These are phyloP conservation scores for Dryas drummondii DNA, from an alignment of 306 rosid genomes.

Conservation along the genomic window DNA sequence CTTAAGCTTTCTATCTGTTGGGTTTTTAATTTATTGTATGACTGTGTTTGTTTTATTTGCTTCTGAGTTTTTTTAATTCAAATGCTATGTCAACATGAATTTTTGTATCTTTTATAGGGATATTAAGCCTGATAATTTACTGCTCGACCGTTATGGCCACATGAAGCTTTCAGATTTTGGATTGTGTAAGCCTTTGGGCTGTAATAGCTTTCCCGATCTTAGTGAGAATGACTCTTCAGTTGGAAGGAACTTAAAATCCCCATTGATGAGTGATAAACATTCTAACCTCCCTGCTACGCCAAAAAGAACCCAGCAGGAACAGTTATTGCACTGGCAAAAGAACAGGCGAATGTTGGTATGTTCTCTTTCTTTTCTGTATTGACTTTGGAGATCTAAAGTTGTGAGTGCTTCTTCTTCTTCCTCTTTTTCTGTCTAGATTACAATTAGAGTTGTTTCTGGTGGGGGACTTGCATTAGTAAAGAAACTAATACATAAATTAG, in stretches of 20 bases:
- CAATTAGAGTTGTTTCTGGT: neutral
- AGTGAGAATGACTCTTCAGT: slow-evolving; percentile 35
- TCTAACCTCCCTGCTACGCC: slow-evolving; percentile 39
- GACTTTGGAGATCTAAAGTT: slow-evolving; percentile 3
- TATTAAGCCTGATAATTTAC: slow-evolving; percentile 88
- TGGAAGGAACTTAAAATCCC: slow-evolving; percentile 30
- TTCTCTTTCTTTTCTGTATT: slow-evolving; percentile 16
- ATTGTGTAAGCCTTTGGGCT: slow-evolving; percentile 78
- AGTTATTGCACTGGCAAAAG: slow-evolving; percentile 77
- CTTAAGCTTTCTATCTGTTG: neutral
- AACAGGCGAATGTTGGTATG: slow-evolving; percentile 80
- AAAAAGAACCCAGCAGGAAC: slow-evolving; percentile 70
- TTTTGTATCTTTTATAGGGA: slow-evolving; percentile 49
- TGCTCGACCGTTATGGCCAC: slow-evolving; percentile 77
- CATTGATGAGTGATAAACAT: slow-evolving; percentile 14
- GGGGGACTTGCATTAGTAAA: neutral
- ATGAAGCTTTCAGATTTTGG: slow-evolving; percentile 91
- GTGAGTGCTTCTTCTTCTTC: neutral
- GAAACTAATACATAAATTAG: neutral
- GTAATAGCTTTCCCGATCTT: slow-evolving; percentile 63
- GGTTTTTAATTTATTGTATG: neutral
- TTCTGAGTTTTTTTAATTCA: slow-evolving; percentile 1
- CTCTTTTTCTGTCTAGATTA: neutral
- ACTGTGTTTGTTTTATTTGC: neutral
- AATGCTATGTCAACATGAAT: neutral